Base-by-base conservation (phyloP, 208 protist genomes). In the Wallacemonas collosoma region DNA sequence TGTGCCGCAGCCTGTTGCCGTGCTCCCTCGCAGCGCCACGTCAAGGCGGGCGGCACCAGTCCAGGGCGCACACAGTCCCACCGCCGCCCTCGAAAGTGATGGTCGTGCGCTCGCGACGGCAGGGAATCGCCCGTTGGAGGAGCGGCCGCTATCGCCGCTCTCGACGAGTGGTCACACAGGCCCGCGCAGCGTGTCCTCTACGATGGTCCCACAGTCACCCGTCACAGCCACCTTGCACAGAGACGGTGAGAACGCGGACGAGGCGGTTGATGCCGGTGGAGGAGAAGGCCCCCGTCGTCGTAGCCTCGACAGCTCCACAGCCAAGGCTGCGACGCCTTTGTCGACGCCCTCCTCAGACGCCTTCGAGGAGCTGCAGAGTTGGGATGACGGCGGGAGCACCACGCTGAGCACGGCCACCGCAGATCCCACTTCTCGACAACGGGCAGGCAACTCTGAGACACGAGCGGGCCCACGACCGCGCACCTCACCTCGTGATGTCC, bases 301-400 rank as follows among this genome's bases (percentile, higher is more conserved):
- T n/a, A 11, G 55, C 17, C 48, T 53, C 48, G 11, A 53, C 48
- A 53, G 48, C 48, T 53, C 48, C 48, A 15, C 26, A 26, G 26
- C 26, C 26, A 26, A 26, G 26, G 26, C 26, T 26, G 26, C 26
- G 26, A 26, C 26, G 26, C 26, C 26, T 65, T 6, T 51, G 9
- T 65, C 41, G 8, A 38, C 41, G 12, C 41, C 43, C 15, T 15
- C 7, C 15, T 65, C 60, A 0, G 43, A 51, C 36, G 60, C 4
- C 60, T 65, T 65, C 50, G 60, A 44, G n/a, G 60, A 65, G 12
- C 5, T 35, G 15, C 60, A 41, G 40, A 65, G 60, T 41, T 65
- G 60, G 41, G 43, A 8, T 17, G 56, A 9, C 26, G 26, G 26
- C 36, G 56, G 8, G 5, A 62, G 56, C 56, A 0, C 7, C 5